phyloP scores from a whole-genome alignment of 139 green algal species.

The Coelastrella sp. region DNA sequence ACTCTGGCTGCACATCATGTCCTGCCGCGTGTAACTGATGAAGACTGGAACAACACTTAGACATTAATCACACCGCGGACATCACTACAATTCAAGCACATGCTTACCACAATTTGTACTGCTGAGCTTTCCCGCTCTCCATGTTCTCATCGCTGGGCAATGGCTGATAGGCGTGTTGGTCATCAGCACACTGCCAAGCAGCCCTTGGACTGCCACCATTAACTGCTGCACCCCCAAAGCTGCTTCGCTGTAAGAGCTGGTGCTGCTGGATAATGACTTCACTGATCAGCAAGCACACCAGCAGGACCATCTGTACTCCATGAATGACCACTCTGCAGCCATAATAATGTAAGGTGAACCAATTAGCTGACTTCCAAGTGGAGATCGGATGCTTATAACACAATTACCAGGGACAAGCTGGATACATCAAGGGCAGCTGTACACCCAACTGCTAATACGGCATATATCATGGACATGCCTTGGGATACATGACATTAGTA shows the following conservation, averaged over 20 bases:
- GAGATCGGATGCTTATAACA: background rate
- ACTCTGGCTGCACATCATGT: no score
- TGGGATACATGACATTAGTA: no score
- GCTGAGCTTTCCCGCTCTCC: background rate
- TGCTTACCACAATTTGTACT: slow-evolving; percentile 19
- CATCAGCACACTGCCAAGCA: background rate
- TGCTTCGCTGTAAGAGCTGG: slow-evolving; percentile 32
- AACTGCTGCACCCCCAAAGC: slow-evolving; percentile 13
- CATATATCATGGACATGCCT: no score
- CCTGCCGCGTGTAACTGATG: no score
- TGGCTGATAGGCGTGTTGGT: slow-evolving; percentile 8
- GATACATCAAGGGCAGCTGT: no score
- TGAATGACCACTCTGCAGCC: slow-evolving; percentile 39
- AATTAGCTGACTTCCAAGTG: background rate
- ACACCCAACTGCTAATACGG: no score
- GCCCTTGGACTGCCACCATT: background rate
- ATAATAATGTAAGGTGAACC: no score
- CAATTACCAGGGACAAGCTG: background rate
- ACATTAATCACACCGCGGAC: no score
- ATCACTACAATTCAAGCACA: background rate
- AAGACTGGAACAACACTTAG: no score
- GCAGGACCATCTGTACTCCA: slow-evolving; percentile 40
- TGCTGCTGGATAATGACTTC: slow-evolving; percentile 48
- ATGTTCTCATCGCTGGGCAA: background rate
- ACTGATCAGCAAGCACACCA: slow-evolving; percentile 19